A percentile compares a stretch with the other conserved stretches of the same genome.
Conservation (phyloP, 2,329 filamentous ascomycete genomes). For the Ploettnerulaceae sp. region DNA sequence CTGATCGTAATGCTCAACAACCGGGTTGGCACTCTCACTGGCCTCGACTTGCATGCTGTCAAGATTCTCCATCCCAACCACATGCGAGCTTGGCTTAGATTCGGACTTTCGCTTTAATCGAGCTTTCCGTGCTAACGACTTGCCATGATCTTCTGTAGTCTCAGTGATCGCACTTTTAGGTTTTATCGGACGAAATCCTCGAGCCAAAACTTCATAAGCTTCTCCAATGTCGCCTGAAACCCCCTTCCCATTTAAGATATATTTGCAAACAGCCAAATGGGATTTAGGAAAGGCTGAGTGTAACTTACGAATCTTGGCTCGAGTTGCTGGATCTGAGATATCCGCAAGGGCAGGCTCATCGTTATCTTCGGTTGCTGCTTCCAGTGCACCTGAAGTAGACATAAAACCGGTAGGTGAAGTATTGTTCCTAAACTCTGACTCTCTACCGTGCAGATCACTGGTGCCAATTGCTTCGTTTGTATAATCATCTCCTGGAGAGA, state of each 20-base stretch:
- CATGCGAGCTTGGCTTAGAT: conserved; percentile 5
- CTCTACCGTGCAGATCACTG: neutral
- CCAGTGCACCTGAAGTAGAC: neutral
- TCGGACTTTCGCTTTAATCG: conserved; percentile 13
- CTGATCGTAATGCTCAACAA: conserved; percentile 32
- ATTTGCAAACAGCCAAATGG: conserved; percentile 28
- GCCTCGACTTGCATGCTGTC: conserved; percentile 16
- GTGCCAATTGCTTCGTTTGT: too few relatives aligned
- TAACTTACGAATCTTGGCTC: conserved; percentile 29
- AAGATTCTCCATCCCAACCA: conserved; percentile 7
- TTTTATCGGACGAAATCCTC: conserved; percentile 27
- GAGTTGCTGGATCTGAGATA: conserved; percentile 18
- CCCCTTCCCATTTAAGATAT: conserved; percentile 27
- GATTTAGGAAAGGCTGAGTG: conserved; percentile 31
- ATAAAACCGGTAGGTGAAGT: neutral
- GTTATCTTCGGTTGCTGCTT: neutral
- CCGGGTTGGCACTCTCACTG: conserved; percentile 27
- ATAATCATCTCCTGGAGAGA: too few relatives aligned
- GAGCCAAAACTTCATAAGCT: conserved; percentile 30
- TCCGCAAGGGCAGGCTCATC: conserved; percentile 19
- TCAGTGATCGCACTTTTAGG: conserved; percentile 26
- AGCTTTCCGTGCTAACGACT: conserved; percentile 7
- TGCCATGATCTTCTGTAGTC: conserved; percentile 10
- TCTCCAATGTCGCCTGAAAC: conserved; percentile 27
- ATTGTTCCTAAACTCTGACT: neutral